phyloP scores from a whole-genome alignment of 2,329 filamentous ascomycete species.

The Fusarium mexicanum region DNA sequence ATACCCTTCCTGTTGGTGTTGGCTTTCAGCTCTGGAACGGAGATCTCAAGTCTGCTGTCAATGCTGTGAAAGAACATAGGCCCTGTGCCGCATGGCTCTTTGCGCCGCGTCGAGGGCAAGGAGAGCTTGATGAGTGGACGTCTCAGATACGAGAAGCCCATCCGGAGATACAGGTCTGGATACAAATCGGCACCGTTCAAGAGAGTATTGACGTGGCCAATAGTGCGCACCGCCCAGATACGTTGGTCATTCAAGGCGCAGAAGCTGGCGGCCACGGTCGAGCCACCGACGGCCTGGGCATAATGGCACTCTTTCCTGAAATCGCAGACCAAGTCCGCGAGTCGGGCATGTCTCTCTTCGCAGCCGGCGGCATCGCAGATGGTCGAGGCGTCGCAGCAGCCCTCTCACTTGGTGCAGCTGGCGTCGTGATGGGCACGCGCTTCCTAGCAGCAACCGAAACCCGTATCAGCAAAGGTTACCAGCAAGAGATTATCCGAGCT shows the following conservation, averaged over 20 bases:
- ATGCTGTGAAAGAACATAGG: slow-evolving; percentile 44
- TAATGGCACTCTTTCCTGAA: slow-evolving; percentile 62
- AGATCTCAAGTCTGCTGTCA: slow-evolving; percentile 46
- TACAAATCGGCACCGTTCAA: slow-evolving; percentile 60
- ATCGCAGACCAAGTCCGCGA: slow-evolving; percentile 52
- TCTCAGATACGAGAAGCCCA: slow-evolving; percentile 52
- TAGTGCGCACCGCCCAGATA: slow-evolving; percentile 53
- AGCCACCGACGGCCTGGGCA: slow-evolving; percentile 53
- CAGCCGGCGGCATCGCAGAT: slow-evolving; percentile 63
- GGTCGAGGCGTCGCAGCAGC: slow-evolving; percentile 61
- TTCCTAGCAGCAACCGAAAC: slow-evolving; percentile 63
- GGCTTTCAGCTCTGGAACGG: slow-evolving; percentile 57
- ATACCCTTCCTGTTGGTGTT: slow-evolving; percentile 55
- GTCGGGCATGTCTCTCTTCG: slow-evolving; percentile 55
- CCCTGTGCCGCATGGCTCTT: slow-evolving; percentile 59
- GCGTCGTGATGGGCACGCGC: slow-evolving; percentile 70
- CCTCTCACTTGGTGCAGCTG: slow-evolving; percentile 61
- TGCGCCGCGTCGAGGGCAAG: slow-evolving; percentile 47
- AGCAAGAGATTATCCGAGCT: slow-evolving; percentile 54
- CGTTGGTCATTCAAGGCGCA: slow-evolving; percentile 61
- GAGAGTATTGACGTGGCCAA: slow-evolving; percentile 57
- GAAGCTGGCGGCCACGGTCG: slow-evolving; percentile 66
- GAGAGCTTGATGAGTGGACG: slow-evolving; percentile 56
- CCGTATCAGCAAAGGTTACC: slow-evolving; percentile 53
- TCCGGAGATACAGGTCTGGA: slow-evolving; percentile 59